Conservation (phyloP, 176 grass and related monocot species). For the Carex kokanica region DNA sequence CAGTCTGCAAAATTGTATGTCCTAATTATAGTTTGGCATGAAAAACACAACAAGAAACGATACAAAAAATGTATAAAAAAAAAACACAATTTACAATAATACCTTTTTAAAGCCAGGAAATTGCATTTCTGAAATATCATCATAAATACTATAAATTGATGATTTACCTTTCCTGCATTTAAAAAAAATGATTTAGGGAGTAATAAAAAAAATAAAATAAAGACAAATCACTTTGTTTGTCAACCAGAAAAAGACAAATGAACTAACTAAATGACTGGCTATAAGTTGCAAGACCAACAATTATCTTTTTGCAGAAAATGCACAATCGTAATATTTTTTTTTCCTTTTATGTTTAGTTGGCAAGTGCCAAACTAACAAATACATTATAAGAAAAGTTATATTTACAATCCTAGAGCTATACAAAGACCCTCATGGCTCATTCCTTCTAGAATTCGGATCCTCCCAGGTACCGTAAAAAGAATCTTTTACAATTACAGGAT, state of each 20-base stretch:
- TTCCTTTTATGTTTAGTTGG: too few relatives aligned
- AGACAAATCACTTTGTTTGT: background rate
- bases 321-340: background rate
- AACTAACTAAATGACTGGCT: background rate
- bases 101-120: conserved; percentile 83
- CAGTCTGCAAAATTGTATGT: conserved; percentile 46
- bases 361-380: too few relatives aligned
- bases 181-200: background rate
- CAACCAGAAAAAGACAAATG: background rate
- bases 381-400: too few relatives aligned
- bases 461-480: too few relatives aligned
- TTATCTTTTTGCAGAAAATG: background rate
- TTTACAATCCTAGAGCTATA: too few relatives aligned
- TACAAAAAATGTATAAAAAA: background rate
- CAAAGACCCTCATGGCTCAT: too few relatives aligned
- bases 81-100: background rate
- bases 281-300: background rate
- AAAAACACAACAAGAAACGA: background rate
- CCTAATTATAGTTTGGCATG: background rate
- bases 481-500: too few relatives aligned
- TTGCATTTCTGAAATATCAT: conserved; percentile 56
- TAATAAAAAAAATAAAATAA: background rate
- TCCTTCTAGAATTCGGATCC: too few relatives aligned
- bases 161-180: conserved; percentile 59
- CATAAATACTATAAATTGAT: conserved; percentile 68